Conservation (phyloP, 345 rosid species). For the Alliaria petiolata region DNA sequence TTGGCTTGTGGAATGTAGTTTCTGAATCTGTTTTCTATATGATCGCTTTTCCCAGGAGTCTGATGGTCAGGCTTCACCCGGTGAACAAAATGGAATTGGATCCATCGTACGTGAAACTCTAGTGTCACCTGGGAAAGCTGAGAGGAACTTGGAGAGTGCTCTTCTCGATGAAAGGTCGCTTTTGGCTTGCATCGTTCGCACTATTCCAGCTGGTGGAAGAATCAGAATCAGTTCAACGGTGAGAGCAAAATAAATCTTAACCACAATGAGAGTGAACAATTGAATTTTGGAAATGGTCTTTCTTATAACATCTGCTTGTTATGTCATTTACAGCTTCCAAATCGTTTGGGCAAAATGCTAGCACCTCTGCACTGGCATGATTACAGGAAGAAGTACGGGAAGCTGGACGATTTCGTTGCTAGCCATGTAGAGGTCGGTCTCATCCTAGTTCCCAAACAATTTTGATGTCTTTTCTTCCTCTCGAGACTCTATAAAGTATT, state of each 20-base stretch:
- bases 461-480: background rate
- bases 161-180: constrained; percentile 92
- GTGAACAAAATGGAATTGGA: constrained; percentile 46
- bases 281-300: background rate
- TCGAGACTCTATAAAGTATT: background rate
- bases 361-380: constrained; percentile 97
- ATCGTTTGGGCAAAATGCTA: constrained; percentile 95
- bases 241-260: background rate
- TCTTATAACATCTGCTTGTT: background rate
- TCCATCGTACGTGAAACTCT: constrained; percentile 30
- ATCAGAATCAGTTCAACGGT: constrained; percentile 88
- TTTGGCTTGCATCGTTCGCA: constrained; percentile 88
- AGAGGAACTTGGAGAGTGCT: constrained; percentile 46
- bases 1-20: constrained; percentile 2
- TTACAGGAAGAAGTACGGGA: constrained; percentile 84
- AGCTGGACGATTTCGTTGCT: constrained; percentile 87
- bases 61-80: constrained; percentile 44
- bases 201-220: constrained; percentile 93
- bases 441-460: background rate
- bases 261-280: background rate
- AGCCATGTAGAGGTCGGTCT: constrained; percentile 68
- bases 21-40: constrained; percentile 11
- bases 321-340: constrained; percentile 60
- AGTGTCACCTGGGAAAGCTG: constrained; percentile 37
- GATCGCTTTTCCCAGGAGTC: constrained; percentile 47